Percentiles rank a stretch among this genome's conserved stretches.
These are phyloP conservation scores for Aspergillus sp. DNA, from an alignment of 2,329 filamentous ascomycete genomes.

Conservation along the genomic window DNA sequence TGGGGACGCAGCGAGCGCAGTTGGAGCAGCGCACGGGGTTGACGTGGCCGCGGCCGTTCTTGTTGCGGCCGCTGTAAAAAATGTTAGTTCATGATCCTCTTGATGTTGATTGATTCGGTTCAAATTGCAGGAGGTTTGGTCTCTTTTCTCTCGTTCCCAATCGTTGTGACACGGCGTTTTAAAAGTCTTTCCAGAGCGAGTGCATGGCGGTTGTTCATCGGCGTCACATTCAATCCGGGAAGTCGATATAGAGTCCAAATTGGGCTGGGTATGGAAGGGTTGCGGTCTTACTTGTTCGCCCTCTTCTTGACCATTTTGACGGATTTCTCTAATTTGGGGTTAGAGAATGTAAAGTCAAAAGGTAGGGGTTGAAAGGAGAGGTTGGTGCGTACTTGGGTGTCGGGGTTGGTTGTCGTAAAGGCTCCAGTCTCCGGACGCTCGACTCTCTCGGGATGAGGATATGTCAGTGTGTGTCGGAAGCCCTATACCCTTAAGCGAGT, in stretches of 20 bases:
- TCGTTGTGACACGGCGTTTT: conserved; percentile 2
- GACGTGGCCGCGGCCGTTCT: conserved; percentile 99
- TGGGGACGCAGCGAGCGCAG: conserved; percentile 89
- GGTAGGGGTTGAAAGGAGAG: conserved; percentile 20
- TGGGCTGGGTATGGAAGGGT: conserved; percentile 27
- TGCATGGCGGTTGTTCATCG: conserved; percentile 7
- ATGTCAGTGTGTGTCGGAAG: conserved; percentile 37
- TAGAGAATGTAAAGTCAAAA: conserved; percentile 27
- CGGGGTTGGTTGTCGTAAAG: conserved; percentile 41
- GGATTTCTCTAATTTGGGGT: conserved; percentile 43
- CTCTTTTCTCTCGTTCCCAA: conserved; percentile 1
- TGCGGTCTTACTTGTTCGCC: conserved; percentile 65
- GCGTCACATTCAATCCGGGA: conserved; percentile 10
- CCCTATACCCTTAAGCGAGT: conserved; percentile 43
- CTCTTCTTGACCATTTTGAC: conserved; percentile 75
- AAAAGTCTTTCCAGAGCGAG: conserved; percentile 1
- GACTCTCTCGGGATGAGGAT: conserved; percentile 33
- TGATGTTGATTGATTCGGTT: background rate
- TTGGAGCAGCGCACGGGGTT: conserved; percentile 96
- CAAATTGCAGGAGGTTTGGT: background rate
- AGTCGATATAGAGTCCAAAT: conserved; percentile 22
- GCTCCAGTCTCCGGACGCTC: conserved; percentile 35
- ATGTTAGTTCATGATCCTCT: conserved; percentile 12
- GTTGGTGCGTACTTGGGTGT: conserved; percentile 40
- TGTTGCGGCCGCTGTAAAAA: conserved; percentile 84